Evolutionary conservation across 2,329 filamentous ascomycete species (phyloP).

Genomic region (Monosporascus sp.): DNA sequence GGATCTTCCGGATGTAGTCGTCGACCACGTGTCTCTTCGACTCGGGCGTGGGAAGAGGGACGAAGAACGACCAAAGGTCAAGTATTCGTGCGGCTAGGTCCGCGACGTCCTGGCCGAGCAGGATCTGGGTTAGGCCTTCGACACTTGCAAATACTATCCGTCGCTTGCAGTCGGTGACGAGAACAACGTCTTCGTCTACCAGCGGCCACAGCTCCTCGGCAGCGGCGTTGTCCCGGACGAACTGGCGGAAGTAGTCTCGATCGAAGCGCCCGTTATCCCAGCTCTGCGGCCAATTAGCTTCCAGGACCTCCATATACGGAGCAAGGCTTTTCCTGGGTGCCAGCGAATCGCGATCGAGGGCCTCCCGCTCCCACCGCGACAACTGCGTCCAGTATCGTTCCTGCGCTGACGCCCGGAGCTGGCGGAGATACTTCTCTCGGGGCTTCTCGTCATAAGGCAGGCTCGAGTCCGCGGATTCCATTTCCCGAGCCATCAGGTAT

Average conservation of each 20-base stretch:
- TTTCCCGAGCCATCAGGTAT: neutral
- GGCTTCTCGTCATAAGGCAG: too few species aligned
- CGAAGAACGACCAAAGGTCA: conserved; percentile 7
- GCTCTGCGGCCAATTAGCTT: neutral
- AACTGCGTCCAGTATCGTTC: neutral
- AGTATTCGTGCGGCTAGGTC: neutral
- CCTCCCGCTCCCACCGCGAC: neutral
- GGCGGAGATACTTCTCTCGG: neutral
- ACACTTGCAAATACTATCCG: conserved; percentile 8
- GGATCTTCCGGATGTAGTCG: conserved; percentile 5
- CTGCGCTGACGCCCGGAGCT: neutral
- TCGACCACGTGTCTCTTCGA: conserved; percentile 7
- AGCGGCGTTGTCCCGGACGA: neutral
- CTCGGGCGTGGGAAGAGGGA: conserved; percentile 4
- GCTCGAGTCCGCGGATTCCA: neutral
- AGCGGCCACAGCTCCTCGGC: neutral
- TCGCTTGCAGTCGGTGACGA: conserved; percentile 4
- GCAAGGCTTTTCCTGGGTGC: too few species aligned
- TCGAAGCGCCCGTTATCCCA: neutral
- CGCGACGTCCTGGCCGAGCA: conserved; percentile 2
- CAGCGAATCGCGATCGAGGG: too few species aligned
- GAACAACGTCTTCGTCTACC: neutral
- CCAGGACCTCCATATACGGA: too few species aligned
- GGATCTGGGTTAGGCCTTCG: conserved; percentile 4
- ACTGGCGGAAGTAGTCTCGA: neutral